These are phyloP conservation scores for Adiantum capillusveneris DNA, from an alignment of 75 land plant species.

Conservation along the genomic window DNA sequence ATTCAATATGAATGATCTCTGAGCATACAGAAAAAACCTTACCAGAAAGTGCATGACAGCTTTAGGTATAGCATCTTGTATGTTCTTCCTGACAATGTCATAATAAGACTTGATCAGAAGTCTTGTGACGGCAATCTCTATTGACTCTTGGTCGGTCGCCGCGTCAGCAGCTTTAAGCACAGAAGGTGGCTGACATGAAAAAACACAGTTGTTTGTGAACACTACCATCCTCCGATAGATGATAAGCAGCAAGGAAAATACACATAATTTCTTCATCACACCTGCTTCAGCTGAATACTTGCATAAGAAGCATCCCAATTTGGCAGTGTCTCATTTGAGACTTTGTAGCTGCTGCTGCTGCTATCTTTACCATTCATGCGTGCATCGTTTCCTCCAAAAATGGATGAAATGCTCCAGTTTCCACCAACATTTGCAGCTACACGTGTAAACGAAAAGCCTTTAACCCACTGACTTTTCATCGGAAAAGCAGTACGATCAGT, in stretches of 20 bases:
- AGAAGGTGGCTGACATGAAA: constrained; percentile 30
- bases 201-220: neutral
- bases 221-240: neutral
- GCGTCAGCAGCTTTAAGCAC: constrained; percentile 22
- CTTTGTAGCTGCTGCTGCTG: constrained; percentile 7
- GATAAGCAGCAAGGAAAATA: neutral
- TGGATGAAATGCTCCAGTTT: constrained; percentile 75
- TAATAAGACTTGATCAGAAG: constrained; percentile 39
- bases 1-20: neutral
- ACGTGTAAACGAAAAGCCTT: no score
- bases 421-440: constrained; percentile 21
- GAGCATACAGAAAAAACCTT: neutral
- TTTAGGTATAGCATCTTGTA: constrained; percentile 40
- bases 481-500: no score
- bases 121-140: constrained; percentile 33
- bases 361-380: constrained; percentile 35
- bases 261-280: constrained; percentile 2
- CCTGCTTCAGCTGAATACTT: constrained; percentile 30
- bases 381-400: constrained; percentile 55
- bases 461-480: no score
- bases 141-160: constrained; percentile 28
- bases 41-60: constrained; percentile 42
- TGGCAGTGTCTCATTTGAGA: constrained; percentile 15
- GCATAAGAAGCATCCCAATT: constrained; percentile 20
- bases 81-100: constrained; percentile 45